Base-by-base conservation (phyloP, 768 basidiomycete genomes). In the Amanita brunnescens region DNA sequence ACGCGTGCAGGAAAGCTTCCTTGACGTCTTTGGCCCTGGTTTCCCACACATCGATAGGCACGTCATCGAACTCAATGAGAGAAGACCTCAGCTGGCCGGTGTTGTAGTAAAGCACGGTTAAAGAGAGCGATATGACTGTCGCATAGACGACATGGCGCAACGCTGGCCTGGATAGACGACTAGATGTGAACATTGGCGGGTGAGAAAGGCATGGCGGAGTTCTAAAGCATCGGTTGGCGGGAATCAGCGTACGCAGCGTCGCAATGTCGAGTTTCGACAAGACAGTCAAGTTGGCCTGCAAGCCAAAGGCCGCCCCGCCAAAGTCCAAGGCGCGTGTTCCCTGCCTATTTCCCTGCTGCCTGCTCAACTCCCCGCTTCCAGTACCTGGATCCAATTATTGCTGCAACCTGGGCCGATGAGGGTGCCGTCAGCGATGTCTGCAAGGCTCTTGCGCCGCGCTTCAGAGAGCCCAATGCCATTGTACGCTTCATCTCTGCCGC, bases 331-430 rank as follows among this genome's bases (percentile, higher is more conserved):
- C 91, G 54, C 35, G 26, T 29, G 7, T 3, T 4, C 26, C 26
- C 26, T 29, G 45, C 49, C 29, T 12, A 23, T 57, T 39, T 33
- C 51, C 21, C 45, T 54, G 38, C 49, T 47, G 49, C 18, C 6
- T 47, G 18, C 18, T 48, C 56, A 20, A 53, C 48, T 53, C 20
- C 38, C 45, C 50, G 52, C 45, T 57, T 33, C 16, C 26, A 97
- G 92, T 99, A 98, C 71, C 77, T 99, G 54, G 94, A 98, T 72
- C 84, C 90, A 20, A 92, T 99, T 66, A 86, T 99, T 58, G 86
- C 91, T 49, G 91, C 92, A 26, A 97, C 95, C n/a, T 97, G 91
- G 81, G 85, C 87, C 14, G 89, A 95, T 53, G 95, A 97, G 61
- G 93, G 94, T 23, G 82, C 91, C 39, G 77, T 98, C 6, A 83